Percentiles rank a stretch among this genome's conserved stretches.
Conservation (phyloP, 176 grass and related monocot genomes). For the Oryza coarctata region DNA sequence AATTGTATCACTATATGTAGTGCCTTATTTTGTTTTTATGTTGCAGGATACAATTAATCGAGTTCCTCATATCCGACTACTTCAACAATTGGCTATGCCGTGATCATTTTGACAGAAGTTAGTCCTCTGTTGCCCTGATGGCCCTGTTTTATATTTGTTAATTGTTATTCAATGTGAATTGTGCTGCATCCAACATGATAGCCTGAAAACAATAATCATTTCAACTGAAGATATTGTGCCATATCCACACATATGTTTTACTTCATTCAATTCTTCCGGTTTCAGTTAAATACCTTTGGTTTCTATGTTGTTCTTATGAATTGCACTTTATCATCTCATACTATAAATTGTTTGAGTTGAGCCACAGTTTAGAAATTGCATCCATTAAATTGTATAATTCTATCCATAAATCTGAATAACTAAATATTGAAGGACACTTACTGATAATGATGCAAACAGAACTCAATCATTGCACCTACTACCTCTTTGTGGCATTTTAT, state of each 20-base stretch:
- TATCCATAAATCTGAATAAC: constrained; percentile 19
- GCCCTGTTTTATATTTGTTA: constrained; percentile 11
- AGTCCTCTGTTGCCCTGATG: constrained; percentile 32
- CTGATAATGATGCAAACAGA: constrained; percentile 5
- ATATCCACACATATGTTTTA: constrained; percentile 15
- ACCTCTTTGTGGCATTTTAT: constrained; percentile 14
- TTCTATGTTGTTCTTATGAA: neutral
- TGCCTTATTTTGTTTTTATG: constrained; percentile 10
- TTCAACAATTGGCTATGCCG: constrained; percentile 62
- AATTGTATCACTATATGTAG: neutral
- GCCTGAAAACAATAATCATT: neutral
- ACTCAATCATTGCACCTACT: constrained; percentile 10
- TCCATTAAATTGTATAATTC: neutral
- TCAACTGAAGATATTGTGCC: neutral
- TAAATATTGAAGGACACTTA: neutral
- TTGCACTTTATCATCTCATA: neutral
- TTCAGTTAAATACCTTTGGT: constrained; percentile 1
- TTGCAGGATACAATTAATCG: constrained; percentile 84
- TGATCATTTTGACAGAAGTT: constrained; percentile 68
- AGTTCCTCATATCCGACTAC: constrained; percentile 77
- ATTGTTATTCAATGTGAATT: neutral
- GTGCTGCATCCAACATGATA: constrained; percentile 5
- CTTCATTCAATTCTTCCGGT: constrained; percentile 10
- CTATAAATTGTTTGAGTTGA: neutral
- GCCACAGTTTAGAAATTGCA: neutral